phyloP scores from a whole-genome alignment of 257 asterid genomes.

The Sherardia arvensis region DNA sequence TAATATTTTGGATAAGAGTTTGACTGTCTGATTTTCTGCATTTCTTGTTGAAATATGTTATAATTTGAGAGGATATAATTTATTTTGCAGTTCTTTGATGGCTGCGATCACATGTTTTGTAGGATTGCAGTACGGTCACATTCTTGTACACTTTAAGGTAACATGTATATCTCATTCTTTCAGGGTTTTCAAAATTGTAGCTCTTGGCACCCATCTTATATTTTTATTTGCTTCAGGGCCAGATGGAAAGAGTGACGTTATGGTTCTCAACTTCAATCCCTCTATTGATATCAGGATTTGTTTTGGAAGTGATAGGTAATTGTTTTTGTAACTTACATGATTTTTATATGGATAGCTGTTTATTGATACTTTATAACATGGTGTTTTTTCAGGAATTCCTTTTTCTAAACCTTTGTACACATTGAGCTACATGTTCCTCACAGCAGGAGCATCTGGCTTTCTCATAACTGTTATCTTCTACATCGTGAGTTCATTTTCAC shows the following conservation, averaged over 20 bases:
- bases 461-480: slow-evolving; percentile 45
- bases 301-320: slow-evolving; percentile 44
- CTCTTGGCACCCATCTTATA: not conserved
- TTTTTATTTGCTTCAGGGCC: slow-evolving; percentile 37
- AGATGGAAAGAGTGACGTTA: slow-evolving; percentile 39
- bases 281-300: slow-evolving; percentile 46
- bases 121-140: slow-evolving; percentile 84
- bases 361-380: no score
- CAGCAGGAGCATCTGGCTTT: slow-evolving; percentile 79
- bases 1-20: slow-evolving; percentile 4
- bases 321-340: not conserved
- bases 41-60: slow-evolving; percentile 6
- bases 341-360: not conserved
- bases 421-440: slow-evolving; percentile 67
- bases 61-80: not conserved
- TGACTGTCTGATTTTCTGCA: not conserved
- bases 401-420: slow-evolving; percentile 79
- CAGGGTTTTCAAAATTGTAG: slow-evolving; percentile 5
- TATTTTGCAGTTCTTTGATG: slow-evolving; percentile 62
- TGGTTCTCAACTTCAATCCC: slow-evolving; percentile 63
- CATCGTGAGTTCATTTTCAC: slow-evolving; percentile 41
- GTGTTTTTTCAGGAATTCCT: slow-evolving; percentile 52
- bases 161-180: slow-evolving; percentile 11
- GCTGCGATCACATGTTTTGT: slow-evolving; percentile 74
- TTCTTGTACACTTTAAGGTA: slow-evolving; percentile 72